Conservation (phyloP, 2,329 filamentous ascomycete genomes). For the Sodiomyces alkalinus region DNA sequence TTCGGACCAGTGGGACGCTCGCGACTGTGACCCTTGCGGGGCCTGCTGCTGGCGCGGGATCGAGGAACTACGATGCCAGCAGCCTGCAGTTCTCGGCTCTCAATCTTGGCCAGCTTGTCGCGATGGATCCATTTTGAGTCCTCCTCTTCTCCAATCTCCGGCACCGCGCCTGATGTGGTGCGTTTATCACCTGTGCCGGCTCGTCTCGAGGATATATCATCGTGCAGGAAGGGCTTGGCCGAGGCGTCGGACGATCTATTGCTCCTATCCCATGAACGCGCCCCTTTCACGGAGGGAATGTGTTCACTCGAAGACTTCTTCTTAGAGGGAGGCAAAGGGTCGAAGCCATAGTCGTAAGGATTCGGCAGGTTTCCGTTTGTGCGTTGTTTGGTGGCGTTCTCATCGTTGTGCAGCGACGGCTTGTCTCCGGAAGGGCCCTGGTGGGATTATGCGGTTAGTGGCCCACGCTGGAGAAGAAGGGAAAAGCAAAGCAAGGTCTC, state of each 20-base stretch:
- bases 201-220: constrained; percentile 20
- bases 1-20: constrained; percentile 14
- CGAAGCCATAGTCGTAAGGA: constrained; percentile 8
- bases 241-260: constrained; percentile 9
- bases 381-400: constrained; percentile 5
- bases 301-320: constrained; percentile 22
- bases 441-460: neutral
- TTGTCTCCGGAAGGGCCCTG: constrained; percentile 9
- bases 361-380: constrained; percentile 11
- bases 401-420: constrained; percentile 4
- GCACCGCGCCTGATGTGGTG: constrained; percentile 13
- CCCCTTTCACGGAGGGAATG: constrained; percentile 8
- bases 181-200: constrained; percentile 10
- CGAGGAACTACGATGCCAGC: constrained; percentile 52
- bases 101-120: constrained; percentile 70
- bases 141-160: constrained; percentile 25
- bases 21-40: constrained; percentile 26
- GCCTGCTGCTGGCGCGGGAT: constrained; percentile 35
- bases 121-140: constrained; percentile 73
- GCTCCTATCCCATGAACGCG: constrained; percentile 6
- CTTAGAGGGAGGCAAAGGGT: constrained; percentile 11
- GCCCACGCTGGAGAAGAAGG: neutral
- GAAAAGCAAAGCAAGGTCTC: neutral
- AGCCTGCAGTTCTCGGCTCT: constrained; percentile 65
- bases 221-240: constrained; percentile 8